Evolutionary conservation across 805 yeast genomes (phyloP), one percentile per base, ranked within the genome.

Genomic region (Suhomyces tanzawaensis): DNA sequence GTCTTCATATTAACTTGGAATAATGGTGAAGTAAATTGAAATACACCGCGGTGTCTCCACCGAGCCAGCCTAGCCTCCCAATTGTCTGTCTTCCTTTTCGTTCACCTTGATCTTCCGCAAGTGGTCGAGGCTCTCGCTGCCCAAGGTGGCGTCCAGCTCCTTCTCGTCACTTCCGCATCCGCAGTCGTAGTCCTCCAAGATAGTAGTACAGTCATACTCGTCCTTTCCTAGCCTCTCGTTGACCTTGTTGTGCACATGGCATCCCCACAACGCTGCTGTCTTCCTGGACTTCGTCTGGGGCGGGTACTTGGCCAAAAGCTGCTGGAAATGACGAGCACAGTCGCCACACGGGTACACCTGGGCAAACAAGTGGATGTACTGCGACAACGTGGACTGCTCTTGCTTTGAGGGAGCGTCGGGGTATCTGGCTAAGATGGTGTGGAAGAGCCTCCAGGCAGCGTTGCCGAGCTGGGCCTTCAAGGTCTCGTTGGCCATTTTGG

Each of bases 301-400:
- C 1, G 99, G 98, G 53, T 69, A 81, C 51, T 82, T 72, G 40
- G 67, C 54, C 40, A 93, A 62, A 47, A 91, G 64, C 54, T 76
- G 64, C 46, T 76, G 83, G 60, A 93, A 93, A 60, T 93, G 98
- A 47, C 86, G 71, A 0, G 99, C 97, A 64, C 98, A 93, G 57
- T 91, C 97, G 3, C 95, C 95, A 64, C 98, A 91, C 0, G 99
- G 99, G 48, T 93, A 93, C 7, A 93, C 91, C 51, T 90, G 87
- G 1, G 93, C 89, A 64, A 90, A 93, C 24, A 86, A 66, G 16
- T 77, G 64, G 15, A 93, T 72, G 57, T 81, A 93, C 41, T 68
- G 74, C 13, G 62, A 52, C 33, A 93, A 66, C 19, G 91, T 84
- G 21, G 69, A 57, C 36, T 79, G 72, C 53, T 91, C 89, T 31